These are phyloP conservation scores for Phytopythium kandeliae DNA, from an alignment of 352 stramenopile genomes.

Conservation along the genomic window DNA sequence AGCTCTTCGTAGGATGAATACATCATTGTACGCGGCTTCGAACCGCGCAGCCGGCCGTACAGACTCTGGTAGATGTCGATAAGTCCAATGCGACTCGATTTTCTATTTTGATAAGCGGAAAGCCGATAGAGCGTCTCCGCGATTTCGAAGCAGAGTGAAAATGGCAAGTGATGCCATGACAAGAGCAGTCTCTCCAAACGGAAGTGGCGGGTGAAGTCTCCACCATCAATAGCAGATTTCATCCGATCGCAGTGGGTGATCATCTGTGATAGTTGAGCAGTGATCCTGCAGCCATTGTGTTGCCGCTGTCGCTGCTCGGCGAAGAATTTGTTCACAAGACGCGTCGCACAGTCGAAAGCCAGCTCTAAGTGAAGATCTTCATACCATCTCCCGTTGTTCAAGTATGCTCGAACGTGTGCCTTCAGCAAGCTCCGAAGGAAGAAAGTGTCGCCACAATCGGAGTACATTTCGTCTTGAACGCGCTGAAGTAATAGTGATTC, in stretches of 20 bases:
- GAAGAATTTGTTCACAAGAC: slow-evolving; percentile 34
- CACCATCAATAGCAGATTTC: not conserved
- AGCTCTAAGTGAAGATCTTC: slow-evolving; percentile 34
- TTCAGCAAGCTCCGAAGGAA: slow-evolving; percentile 44
- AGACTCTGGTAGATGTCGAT: slow-evolving; percentile 58
- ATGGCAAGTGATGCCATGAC: slow-evolving; percentile 53
- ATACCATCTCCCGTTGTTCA: slow-evolving; percentile 14
- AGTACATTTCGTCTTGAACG: slow-evolving; percentile 37
- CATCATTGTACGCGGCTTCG: slow-evolving; percentile 14
- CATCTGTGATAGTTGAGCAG: slow-evolving; percentile 3
- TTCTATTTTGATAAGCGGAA: slow-evolving; percentile 8
- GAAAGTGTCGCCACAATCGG: slow-evolving; percentile 38
- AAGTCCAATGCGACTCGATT: slow-evolving; percentile 7
- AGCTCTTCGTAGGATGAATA: slow-evolving; percentile 51
- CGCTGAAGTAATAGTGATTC: slow-evolving; percentile 57
- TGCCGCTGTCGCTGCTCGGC: slow-evolving; percentile 7
- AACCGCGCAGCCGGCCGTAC: slow-evolving; percentile 35
- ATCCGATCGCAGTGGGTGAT: not conserved
- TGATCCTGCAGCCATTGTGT: not conserved
- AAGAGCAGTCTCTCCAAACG: slow-evolving; percentile 28
- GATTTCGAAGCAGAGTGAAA: slow-evolving; percentile 56
- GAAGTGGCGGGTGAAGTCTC: not conserved
- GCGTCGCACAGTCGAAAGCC: slow-evolving; percentile 17
- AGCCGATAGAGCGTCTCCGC: slow-evolving; percentile 48
- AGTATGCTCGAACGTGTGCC: slow-evolving; percentile 41